Base-by-base conservation (phyloP, 2,329 filamentous ascomycete species). In the Chaetomiaceae sp. region DNA sequence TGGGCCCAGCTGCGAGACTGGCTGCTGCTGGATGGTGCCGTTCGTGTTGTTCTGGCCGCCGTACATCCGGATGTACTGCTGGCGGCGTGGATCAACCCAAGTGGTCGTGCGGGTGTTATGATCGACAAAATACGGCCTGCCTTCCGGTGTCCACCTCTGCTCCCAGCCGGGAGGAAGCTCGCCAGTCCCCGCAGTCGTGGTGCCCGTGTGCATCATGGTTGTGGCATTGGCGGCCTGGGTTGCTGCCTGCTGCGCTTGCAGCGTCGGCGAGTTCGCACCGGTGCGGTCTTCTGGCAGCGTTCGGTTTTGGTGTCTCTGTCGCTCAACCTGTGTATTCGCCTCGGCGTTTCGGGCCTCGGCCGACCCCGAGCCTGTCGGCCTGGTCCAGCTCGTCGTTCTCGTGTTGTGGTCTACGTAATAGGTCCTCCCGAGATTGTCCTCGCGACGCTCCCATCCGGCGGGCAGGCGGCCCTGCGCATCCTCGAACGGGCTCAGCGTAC, bases 321-420 rank as follows among this genome's bases (percentile, higher is more conserved):
- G 87, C 73, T 99, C 94, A 45, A 94, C 85, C 66, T 96, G 89
- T 36, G 92, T 96, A 58, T 91, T 90, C 23, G 90, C 89, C 67
- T 96, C 91, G 68, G 90, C 87, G 59, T 77, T 86, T 55, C 90
- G 82, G 62, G 88, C 84, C 57, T 91, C 86, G 44, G 83, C 84
- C 41, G 87, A 84, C 56, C 86, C 91, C 64, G 56, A 18, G 55
- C 85, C 85, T 34, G 89, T 87, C 7, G 94, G 94, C 55, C 94
- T 80, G 62, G 89, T 92, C 94, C 94, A 99, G 62, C 92, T 97
- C 1, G 94, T 99, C 51, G 94, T 92, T 64, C 94, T 81, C 6
- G 91, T 96, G 69, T 97, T 97, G 69, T 97, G 94, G 66, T 99
- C 94, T 48, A 99, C 94, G 68, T 97, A 99, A 68, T 99, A 99